Evolutionary conservation across 2,329 filamentous ascomycete genomes (phyloP).

Genomic region (Botrytis tulipae): DNA sequence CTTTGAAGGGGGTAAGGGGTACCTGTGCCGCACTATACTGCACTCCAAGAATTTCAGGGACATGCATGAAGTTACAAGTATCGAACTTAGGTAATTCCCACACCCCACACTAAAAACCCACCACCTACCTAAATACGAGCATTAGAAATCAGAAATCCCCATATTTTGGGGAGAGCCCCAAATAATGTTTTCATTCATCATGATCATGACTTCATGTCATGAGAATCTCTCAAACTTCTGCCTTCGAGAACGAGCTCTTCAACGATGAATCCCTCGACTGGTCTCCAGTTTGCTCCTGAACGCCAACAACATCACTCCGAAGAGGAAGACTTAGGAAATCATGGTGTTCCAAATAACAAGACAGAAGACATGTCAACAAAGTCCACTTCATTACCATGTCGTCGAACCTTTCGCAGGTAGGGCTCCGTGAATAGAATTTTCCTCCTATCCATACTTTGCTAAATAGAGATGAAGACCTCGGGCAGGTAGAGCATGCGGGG

Average conservation of each 20-base stretch:
- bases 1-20: too few species aligned
- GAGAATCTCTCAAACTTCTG: not conserved
- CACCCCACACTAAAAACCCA: not conserved
- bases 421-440: not conserved
- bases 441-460: not conserved
- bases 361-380: not conserved
- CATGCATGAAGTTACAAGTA: not conserved
- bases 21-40: too few species aligned
- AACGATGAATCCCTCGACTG: not conserved
- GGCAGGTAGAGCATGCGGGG: constrained; percentile 21
- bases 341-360: not conserved
- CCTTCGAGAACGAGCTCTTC: not conserved
- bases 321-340: not conserved
- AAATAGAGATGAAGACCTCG: constrained; percentile 14
- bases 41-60: not conserved
- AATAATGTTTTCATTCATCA: not conserved
- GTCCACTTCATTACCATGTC: not conserved
- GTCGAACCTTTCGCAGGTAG: constrained; percentile 14
- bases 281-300: constrained; percentile 3
- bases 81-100: constrained; percentile 3
- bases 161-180: not conserved
- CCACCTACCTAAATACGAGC: not conserved
- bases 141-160: not conserved
- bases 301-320: not conserved
- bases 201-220: not conserved